Evolutionary conservation across 1,284 basidiomycete species (phyloP), one percentile per base, ranked within the genome.

Genomic region (Cutaneotrichosporon dermatis): DNA sequence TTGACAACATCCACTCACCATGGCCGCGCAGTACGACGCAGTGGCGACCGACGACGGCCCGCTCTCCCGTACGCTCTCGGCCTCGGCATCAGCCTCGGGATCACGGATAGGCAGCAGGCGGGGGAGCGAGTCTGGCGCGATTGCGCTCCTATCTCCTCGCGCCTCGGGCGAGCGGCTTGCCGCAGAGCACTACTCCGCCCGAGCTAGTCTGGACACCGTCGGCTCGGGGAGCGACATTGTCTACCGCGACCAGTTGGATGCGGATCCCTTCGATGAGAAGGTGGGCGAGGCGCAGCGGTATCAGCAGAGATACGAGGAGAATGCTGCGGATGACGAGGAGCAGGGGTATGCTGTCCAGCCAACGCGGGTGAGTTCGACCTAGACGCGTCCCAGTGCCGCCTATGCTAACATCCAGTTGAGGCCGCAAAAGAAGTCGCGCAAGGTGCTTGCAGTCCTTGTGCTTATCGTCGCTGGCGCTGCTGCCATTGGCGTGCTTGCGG

Each of bases 261-360:
- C 63, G 15, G 71, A 75, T 57, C 75, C 75, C 0, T 76, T 77
- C 44, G 62, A 69, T 34, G 72, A 77, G 64, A 74, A 76, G 63
- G 54, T 56, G 5, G 67, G 70, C 50, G 52, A 48, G 53, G 54
- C 43, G 8, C 34, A 45, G 43, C 37, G 43, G 6, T 55, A 46
- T 11, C 44, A 16, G 34, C 35, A 64, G 41, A 41, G 43, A 12
- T 40, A 52, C 35, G 42, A 58, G 4, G 51, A 36, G 37, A 48
- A 40, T 36, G 46, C 46, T 36, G 49, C 6, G 11, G 53, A 54
- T 34, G 62, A 60, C 12, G 67, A 65, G 34, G 68, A 69, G 36
- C 64, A 63, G 46, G 69, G 73, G 5, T 75, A 69, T 57, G 34
- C 58, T 6, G 55, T 69, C 8, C 69, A 74, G 51, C 64, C 71